Conservation (phyloP, 495 filamentous ascomycete species). For the Saxophila tyrrhenica region DNA sequence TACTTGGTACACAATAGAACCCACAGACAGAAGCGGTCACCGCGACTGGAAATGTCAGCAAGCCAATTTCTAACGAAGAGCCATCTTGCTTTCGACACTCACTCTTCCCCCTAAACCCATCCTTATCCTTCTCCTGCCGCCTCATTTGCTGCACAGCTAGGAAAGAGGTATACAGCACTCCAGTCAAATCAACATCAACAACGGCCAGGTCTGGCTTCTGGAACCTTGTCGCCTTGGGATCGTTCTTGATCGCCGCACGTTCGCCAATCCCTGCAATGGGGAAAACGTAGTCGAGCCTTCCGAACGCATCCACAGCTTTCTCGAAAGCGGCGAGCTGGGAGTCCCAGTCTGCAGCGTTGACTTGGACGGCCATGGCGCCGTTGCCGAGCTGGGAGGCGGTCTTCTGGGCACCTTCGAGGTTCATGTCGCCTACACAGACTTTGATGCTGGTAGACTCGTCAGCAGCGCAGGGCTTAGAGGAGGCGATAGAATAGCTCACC, state of each 20-base stretch:
- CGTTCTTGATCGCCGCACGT: conserved; percentile 10
- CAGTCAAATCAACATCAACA: conserved; percentile 20
- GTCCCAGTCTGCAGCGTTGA: conserved; percentile 21
- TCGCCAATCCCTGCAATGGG: conserved; percentile 24
- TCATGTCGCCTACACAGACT: conserved; percentile 16
- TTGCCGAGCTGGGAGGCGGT: conserved; percentile 7
- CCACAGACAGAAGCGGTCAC: conserved; percentile 21
- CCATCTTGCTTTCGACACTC: not conserved
- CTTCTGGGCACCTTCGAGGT: conserved; percentile 12
- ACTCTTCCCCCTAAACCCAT: conserved; percentile 22
- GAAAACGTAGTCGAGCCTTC: conserved; percentile 20
- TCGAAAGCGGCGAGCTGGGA: conserved; percentile 19
- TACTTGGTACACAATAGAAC: conserved; percentile 22
- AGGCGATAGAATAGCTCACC: not conserved
- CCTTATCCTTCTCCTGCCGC: conserved; percentile 17
- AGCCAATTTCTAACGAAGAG: not conserved
- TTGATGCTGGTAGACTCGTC: not conserved
- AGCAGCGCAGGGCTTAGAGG: not conserved
- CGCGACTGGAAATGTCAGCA: conserved; percentile 5
- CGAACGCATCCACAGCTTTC: conserved; percentile 12
- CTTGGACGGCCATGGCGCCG: conserved; percentile 2
- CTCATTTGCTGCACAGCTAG: conserved; percentile 24
- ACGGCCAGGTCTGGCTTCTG: conserved; percentile 19
- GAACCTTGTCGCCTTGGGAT: conserved; percentile 10
- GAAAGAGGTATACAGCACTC: conserved; percentile 16